Conservation (phyloP, 2,329 filamentous ascomycete species). For the Aureobasidium sp. region DNA sequence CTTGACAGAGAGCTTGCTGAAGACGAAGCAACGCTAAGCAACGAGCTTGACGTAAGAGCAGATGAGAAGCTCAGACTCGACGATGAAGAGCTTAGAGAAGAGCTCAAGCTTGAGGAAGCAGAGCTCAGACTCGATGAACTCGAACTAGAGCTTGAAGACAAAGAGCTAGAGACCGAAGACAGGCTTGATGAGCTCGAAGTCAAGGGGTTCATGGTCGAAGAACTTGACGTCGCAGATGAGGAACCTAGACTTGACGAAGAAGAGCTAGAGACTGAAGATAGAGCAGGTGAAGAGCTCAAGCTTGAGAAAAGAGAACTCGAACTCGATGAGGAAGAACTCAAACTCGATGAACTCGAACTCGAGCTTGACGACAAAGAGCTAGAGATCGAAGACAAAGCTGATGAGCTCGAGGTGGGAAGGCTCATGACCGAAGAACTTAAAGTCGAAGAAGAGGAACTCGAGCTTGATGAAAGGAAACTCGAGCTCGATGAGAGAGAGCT, state of each 20-base stretch:
- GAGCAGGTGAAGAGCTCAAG: background rate
- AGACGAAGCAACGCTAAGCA: background rate
- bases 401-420: background rate
- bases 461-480: too few species aligned
- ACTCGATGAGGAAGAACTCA: background rate
- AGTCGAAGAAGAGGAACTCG: background rate
- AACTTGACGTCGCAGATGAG: background rate
- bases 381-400: background rate
- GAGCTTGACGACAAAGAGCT: too few species aligned
- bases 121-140: background rate
- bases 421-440: too few species aligned
- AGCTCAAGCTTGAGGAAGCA: background rate
- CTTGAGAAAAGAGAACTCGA: background rate
- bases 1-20: slow-evolving; percentile 1
- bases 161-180: background rate
- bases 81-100: too few species aligned
- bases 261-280: background rate
- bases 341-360: background rate
- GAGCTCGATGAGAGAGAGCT: too few species aligned
- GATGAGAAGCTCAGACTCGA: background rate
- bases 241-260: background rate
- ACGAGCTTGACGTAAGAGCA: background rate
- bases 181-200: background rate
- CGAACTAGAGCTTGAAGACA: background rate
- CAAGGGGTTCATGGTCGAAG: background rate